Percentiles rank a stretch among this genome's conserved stretches.
phyloP scores from a whole-genome alignment of 495 filamentous ascomycete genomes.

The Neurospora sp. region DNA sequence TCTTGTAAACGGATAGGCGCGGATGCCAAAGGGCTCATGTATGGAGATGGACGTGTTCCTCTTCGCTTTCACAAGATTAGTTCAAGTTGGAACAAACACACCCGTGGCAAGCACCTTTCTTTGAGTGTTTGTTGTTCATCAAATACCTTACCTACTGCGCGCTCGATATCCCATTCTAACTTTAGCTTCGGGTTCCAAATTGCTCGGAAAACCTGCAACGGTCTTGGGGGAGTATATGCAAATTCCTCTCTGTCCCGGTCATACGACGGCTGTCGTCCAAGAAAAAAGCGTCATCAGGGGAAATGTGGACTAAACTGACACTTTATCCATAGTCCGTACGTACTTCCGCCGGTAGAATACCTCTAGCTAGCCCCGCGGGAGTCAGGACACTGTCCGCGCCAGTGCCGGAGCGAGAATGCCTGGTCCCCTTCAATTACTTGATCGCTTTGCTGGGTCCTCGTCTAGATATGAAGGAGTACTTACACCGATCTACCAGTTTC shows the following conservation, averaged over 20 bases:
- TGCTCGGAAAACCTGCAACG: accelerated
- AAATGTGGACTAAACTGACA: neutral
- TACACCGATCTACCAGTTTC: neutral
- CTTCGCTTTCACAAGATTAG: neutral
- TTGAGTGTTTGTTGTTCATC: neutral
- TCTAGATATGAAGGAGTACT: neutral
- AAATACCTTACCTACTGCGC: neutral
- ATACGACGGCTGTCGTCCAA: neutral
- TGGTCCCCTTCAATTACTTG: neutral
- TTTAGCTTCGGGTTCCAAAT: neutral
- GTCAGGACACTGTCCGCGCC: too few species aligned
- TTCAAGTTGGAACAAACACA: neutral
- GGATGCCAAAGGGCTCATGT: neutral
- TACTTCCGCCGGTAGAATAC: neutral
- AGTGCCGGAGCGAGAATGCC: neutral
- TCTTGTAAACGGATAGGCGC: neutral
- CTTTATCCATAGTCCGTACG: neutral
- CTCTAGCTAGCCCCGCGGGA: neutral
- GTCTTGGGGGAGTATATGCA: neutral
- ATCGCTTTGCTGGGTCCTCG: neutral
- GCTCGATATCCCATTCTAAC: neutral
- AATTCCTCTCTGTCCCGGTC: neutral
- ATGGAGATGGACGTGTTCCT: accelerated
- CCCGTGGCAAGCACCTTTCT: neutral
- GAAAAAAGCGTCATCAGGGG: neutral